Evolutionary conservation across 202 grass and related monocot genomes (phyloP).

Genomic region (Cymbopogon flexuosus): DNA sequence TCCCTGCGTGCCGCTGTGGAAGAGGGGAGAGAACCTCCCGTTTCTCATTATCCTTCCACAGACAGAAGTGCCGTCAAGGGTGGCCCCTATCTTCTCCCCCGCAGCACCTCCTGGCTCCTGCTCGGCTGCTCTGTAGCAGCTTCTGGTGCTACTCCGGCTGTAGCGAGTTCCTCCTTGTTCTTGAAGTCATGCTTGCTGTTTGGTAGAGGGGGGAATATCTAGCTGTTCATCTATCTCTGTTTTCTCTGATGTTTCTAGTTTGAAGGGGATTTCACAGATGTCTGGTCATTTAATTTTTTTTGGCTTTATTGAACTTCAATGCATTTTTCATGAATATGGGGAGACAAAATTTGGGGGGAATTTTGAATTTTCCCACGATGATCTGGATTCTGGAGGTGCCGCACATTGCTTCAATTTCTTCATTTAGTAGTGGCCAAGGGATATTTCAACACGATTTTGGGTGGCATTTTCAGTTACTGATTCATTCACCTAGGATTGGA

Average conservation of each 20-base stretch:
- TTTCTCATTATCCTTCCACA: background rate
- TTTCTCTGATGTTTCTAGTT: background rate
- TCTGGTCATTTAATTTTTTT: background rate
- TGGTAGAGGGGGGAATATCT: background rate
- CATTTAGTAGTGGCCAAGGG: conserved; percentile 9
- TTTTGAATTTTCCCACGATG: background rate
- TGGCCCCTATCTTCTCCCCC: too few relatives aligned
- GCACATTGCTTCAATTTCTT: background rate
- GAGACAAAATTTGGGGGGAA: background rate
- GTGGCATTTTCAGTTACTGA: background rate
- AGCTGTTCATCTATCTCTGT: background rate
- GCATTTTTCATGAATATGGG: background rate
- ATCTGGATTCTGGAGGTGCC: background rate
- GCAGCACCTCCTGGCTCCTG: background rate
- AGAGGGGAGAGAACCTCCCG: background rate
- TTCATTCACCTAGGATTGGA: background rate
- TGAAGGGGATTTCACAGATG: background rate
- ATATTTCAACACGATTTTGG: background rate
- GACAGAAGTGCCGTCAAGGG: background rate
- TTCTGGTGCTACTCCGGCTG: background rate
- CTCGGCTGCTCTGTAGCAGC: background rate
- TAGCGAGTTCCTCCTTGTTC: conserved; percentile 14
- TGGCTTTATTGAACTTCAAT: background rate
- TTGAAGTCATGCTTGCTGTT: background rate
- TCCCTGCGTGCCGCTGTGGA: background rate